phyloP scores from a whole-genome alignment of 441 rosid genomes.

The Adansonia rubrostipa region DNA sequence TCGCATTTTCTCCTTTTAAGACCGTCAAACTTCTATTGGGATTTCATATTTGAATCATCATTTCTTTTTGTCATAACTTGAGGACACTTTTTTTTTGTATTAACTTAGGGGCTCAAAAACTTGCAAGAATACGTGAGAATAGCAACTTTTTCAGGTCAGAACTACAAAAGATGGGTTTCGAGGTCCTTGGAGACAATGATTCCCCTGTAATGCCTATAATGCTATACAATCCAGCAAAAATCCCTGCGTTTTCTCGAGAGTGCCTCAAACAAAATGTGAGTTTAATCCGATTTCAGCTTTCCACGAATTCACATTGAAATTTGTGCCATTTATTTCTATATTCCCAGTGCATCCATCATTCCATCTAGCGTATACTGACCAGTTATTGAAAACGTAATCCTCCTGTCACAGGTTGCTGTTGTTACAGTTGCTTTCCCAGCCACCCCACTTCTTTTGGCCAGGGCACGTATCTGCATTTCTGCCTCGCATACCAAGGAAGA shows the following conservation, averaged over 20 bases:
- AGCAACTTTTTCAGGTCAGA: conserved; percentile 92
- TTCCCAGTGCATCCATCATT: background rate
- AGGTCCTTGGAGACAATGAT: conserved; percentile 91
- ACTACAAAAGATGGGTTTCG: conserved; percentile 91
- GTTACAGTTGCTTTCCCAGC: conserved; percentile 88
- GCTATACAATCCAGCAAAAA: conserved; percentile 95
- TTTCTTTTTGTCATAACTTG: background rate
- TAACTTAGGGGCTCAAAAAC: conserved; percentile 80
- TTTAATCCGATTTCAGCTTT: background rate
- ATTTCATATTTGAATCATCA: background rate
- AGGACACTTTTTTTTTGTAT: background rate
- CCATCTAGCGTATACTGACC: background rate
- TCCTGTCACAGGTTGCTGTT: conserved; percentile 63
- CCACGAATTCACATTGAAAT: background rate
- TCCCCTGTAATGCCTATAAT: conserved; percentile 95
- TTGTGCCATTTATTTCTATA: background rate
- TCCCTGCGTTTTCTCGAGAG: conserved; percentile 87
- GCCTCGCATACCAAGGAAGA: conserved; percentile 85
- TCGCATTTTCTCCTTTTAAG: background rate
- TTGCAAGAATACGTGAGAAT: conserved; percentile 83
- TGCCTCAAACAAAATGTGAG: conserved; percentile 77
- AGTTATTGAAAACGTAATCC: conserved; percentile 8
- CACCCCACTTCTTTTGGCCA: conserved; percentile 79
- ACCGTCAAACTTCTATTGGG: background rate
- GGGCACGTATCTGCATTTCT: conserved; percentile 92